These are phyloP conservation scores for Dalbergia cochinchinensis DNA, from an alignment of 306 rosid genomes.

Conservation along the genomic window DNA sequence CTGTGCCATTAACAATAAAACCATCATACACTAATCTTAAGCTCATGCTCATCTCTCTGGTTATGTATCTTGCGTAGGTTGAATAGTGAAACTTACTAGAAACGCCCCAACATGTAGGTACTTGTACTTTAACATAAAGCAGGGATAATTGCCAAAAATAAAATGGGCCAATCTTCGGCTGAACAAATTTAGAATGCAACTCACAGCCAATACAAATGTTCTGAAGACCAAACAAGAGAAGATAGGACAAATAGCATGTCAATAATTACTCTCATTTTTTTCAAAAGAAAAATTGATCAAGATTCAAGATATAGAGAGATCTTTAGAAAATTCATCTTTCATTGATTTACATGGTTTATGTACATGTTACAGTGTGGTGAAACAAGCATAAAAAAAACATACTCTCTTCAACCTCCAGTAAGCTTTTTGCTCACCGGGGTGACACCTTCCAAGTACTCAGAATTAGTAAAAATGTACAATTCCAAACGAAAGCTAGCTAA, in stretches of 20 bases:
- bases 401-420: constrained; percentile 70
- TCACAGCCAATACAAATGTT: constrained; percentile 18
- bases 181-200: constrained; percentile 1
- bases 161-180: too few relatives aligned
- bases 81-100: not conserved
- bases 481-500: constrained; percentile 52
- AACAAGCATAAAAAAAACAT: constrained; percentile 55
- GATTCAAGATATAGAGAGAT: not conserved
- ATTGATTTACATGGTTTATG: constrained; percentile 74
- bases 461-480: constrained; percentile 74
- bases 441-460: constrained; percentile 63
- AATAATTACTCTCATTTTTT: too few relatives aligned
- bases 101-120: not conserved
- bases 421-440: constrained; percentile 81
- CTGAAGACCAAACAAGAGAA: not conserved
- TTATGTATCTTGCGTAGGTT: not conserved
- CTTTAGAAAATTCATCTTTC: constrained; percentile 54
- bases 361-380: constrained; percentile 77
- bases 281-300: constrained; percentile 38
- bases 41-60: not conserved
- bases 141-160: constrained; percentile 6
- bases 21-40: constrained; percentile 21
- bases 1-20: constrained; percentile 25
- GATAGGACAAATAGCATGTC: too few relatives aligned
- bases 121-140: not conserved